Evolutionary conservation across 2,329 filamentous ascomycete genomes (phyloP), one percentile per base, ranked within the genome.

Genomic region (Alternaria brassicae): DNA sequence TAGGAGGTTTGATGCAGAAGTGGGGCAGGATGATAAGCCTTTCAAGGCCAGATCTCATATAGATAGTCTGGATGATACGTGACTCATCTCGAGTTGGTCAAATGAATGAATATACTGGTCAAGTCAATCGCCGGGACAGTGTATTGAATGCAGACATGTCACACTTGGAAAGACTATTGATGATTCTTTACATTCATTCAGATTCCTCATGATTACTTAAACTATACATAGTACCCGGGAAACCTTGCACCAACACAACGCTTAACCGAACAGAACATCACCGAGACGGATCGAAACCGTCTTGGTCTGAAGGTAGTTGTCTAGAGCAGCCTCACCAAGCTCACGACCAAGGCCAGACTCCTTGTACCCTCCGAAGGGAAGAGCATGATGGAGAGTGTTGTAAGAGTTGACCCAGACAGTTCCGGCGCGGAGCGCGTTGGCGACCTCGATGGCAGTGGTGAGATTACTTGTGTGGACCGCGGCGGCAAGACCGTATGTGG

Each of bases 371-470:
- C 82, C 82, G 70, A 84, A 84, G 32, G 85, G 85, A 62, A 90
- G 70, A 69, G 88, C 83, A 79, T 88, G 86, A 77, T 90, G 86
- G 1, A 95, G 81, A 62, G 88, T 81, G 80, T 95, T 96, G 81
- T 94, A 88, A 59, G 82, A 82, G 81, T 89, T 89, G 69, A 89
- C 84, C 85, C 86, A 88, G 62, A 88, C 85, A 56, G 85, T 87
- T 63, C 90, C 92, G 1, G 91, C 89, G 63, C 87, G 84, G 65
- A 94, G 83, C 42, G 83, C 83, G 72, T 91, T 90, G 51, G 89
- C 87, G 3, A 93, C 88, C 36, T 90, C 85, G 72, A 95, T 86
- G 70, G 91, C 91, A 0, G 90, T 93, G 85, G 91, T 92, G 72
- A 93, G 81, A 77, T 92, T 88, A 63, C 80, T 85, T 28, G 91